Evolutionary conservation across 1,284 basidiomycete genomes (phyloP), one percentile per base, ranked within the genome.

Genomic region (Apiotrichum mycotoxinovorans): DNA sequence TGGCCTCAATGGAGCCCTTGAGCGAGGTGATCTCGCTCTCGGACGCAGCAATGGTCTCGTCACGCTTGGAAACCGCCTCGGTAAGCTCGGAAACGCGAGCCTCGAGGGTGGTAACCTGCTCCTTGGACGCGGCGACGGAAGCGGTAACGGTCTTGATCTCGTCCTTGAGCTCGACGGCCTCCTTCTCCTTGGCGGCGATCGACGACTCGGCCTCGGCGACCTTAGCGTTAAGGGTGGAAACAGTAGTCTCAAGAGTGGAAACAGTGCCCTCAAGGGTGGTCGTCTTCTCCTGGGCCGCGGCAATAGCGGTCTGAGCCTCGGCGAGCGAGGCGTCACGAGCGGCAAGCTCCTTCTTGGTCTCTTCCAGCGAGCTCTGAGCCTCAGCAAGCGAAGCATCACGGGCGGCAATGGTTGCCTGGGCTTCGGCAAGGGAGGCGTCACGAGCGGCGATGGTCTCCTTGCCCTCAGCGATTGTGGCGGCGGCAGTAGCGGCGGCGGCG

Each of bases 81-180:
- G 44, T 22, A n/a, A 22, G 15, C 3, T n/a, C 26, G 18, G 44
- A 38, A 38, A 38, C 37, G 11, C n/a, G 25, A n/a, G 38, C 38
- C 49, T 51, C 49, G n/a, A 42, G 26, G 11, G 18, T 11, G n/a
- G 37, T 38, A 10, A 34, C 34, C 37, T 57, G 49, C 22, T 43
- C 46, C 40, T 54, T 44, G 14, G 51, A 11, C 33, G 49, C 43
- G 12, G 49, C 48, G 8, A 38, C 41, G 41, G 41, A 11, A 15
- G 41, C 41, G 15, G n/a, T 15, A n/a, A 23, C 23, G 9, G 59
- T 20, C 2, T 58, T 20, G 34, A 48, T 17, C 33, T 33, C n/a
- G 7, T 14, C 34, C 46, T 51, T 51, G 49, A 51, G 38, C 37
- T 25, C 37, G 26, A 26, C 37, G 27, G 38, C 38, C 11, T 38